Evolutionary conservation across 2,329 filamentous ascomycete species (phyloP), one percentile per base, ranked within the genome.

Genomic region (Botryotinia calthae): DNA sequence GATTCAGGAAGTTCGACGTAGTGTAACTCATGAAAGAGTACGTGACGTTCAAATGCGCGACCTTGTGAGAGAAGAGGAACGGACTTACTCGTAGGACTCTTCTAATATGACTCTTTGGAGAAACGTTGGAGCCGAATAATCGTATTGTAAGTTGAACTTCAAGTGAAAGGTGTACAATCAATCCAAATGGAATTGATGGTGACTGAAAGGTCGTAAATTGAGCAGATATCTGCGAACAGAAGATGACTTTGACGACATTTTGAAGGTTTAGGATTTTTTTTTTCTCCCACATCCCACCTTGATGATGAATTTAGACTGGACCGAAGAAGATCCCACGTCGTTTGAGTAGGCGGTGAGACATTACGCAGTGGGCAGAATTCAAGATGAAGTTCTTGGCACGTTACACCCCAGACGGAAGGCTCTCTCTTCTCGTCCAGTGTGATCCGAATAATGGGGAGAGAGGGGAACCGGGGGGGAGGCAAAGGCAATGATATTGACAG

Each of bases 211-310:
- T 51, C n/a, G 34, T 12, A 58, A 44, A 37, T 46, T 9, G 18
- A 37, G 62, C 61, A 58, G 70, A 67, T 46, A 46, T 37, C 61
- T 66, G 62, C 70, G n/a, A n/a, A 51, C 20, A 28, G 48, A 44
- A 54, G 58, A 66, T 67, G 37, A 67, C n/a, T 46, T 58, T 31
- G 34, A 71, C 37, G 48, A 72, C 70, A 72, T 72, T 67, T 59
- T 72, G 62, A 72, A 66, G 64, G 70, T 67, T 72, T 72, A 62
- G 64, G 70, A n/a, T 46, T 58, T 66, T 71, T 71, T 71, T 72
- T 71, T 65, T 56, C 28, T 28, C 20, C 6, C 20, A 28, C 48
- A 72, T 72, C 70, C 70, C 70, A 67, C 62, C 48, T 59, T 37
- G 59, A 71, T 48, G 40, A n/a, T 37, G 22, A 54, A 40, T 37